Evolutionary conservation across 805 yeast genomes (phyloP), one percentile per base, ranked within the genome.

Genomic region (Kodamaea neixiangensis): DNA sequence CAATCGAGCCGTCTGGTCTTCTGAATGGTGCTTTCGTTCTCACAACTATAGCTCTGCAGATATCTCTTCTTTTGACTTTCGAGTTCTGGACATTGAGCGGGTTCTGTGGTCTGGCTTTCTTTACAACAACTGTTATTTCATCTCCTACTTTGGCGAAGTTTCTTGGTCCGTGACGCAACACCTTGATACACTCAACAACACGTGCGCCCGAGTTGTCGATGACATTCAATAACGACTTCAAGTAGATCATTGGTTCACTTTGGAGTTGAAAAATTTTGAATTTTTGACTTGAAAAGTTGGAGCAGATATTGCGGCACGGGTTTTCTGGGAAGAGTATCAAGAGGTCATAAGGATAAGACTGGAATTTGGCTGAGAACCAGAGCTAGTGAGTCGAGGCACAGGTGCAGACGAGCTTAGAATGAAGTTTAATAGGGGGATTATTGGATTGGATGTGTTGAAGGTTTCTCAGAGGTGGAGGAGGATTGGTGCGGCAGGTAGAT

Each of bases 141-240:
- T 94, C 99, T 44, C 99, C 97, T 20, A 91, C 83, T 49, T 79
- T 75, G 29, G 96, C 98, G 57, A 84, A 86, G 64, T 86, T 86
- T 66, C 79, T 83, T 25, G 97, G 97, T 1, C 87, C 83, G 65
- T 94, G 96, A 55, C 96, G 84, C 57, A 94, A 77, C 13, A 94
- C 97, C 70, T 93, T 93, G 76, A 94, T 91, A 69, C 98, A 94
- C 71, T 94, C 98, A 13, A 87, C 98, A 54, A 91, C 71, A 67
- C 87, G 89, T 2, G 97, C 99, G 22, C 98, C 96, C 18, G 97
- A 87, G 78, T 93, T 93, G 72, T 93, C 99, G 55, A 93, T 89
- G 57, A 92, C 97, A 67, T 87, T 92, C 49, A 91, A 73, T 69
- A 94, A 76, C 13, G 97, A 78, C 75, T 93, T 93, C 63, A 93